phyloP scores from a whole-genome alignment of 306 rosid species.

The Benincasa hispida region DNA sequence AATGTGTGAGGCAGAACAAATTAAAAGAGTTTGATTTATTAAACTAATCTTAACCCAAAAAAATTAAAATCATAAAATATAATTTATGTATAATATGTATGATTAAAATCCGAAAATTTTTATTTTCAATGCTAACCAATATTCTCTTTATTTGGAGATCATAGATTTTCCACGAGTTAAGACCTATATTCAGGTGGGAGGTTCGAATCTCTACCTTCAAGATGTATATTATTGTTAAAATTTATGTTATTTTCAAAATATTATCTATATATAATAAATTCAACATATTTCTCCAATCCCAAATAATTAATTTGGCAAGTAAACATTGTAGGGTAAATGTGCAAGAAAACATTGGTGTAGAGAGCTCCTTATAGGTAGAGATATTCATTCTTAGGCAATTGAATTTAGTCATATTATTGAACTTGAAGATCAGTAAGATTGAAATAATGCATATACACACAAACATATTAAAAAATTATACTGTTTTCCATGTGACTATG shows the following conservation, averaged over 20 bases:
- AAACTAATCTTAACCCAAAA: neutral
- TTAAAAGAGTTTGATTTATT: neutral
- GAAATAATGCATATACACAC: neutral
- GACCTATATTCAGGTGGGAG: too few species aligned
- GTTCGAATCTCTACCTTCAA: too few species aligned
- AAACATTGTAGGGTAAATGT: neutral
- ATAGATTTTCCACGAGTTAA: too few species aligned
- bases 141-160: neutral
- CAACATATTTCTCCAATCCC: neutral
- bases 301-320: neutral
- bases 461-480: slow-evolving; percentile 11
- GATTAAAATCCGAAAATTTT: neutral
- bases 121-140: neutral
- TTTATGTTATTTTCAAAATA: neutral
- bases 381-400: neutral
- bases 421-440: neutral
- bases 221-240: too few species aligned
- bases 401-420: neutral
- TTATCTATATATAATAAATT: neutral
- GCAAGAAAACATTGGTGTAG: neutral
- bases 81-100: neutral
- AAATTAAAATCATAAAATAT: neutral
- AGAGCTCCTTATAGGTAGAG: neutral
- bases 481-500: slow-evolving; percentile 29
- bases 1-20: neutral